Evolutionary conservation across 1,284 basidiomycete species (phyloP), one percentile per base, ranked within the genome.

Genomic region (Tausonia pullulans): DNA sequence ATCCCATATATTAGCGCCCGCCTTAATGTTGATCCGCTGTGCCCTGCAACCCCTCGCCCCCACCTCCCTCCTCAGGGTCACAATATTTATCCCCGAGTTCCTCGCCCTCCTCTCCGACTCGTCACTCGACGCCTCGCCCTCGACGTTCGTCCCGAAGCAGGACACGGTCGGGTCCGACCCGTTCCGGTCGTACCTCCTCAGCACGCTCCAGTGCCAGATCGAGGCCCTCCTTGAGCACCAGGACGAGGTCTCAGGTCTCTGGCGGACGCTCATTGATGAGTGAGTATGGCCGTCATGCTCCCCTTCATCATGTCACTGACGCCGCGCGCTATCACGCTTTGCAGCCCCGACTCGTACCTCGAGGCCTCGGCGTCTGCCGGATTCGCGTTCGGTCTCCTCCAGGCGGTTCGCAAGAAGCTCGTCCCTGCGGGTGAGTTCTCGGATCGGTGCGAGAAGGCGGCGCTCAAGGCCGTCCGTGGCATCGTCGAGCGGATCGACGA

Each of bases 261-360:
- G 83, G 83, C 83, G 84, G 70, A 86, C 84, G 8, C 77, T 85
- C 61, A 71, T 86, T 57, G 78, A 82, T 69, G 83, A 85, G 62
- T 63, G 46, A 39, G 61, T 58, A 3, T 13, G 3, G n/a, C n/a
- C n/a, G n/a, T n/a, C n/a, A n/a, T n/a, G 39, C 41, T 45, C 41
- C 65, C 67, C 52, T 70, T 69, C 58, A 59, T 16, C 43, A 14
- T 14, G 7, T 5, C 39, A n/a, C 44, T 49, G 7, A 45, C 56
- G 48, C 10, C 41, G 4, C 5, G 5, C 16, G 46, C n/a, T 48
- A 9, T 8, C 13, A 44, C 13, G 11, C 39, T 9, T 61, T 51
- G 67, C 52, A 63, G 62, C 72, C 74, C 79, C 6, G 78, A 76
- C 1, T 81, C 80, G 55, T 85, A 84, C 71, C 76, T 85, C 58